Evolutionary conservation across 352 stramenopile species (phyloP).

Genomic region (Globisporangium takayamanum): DNA sequence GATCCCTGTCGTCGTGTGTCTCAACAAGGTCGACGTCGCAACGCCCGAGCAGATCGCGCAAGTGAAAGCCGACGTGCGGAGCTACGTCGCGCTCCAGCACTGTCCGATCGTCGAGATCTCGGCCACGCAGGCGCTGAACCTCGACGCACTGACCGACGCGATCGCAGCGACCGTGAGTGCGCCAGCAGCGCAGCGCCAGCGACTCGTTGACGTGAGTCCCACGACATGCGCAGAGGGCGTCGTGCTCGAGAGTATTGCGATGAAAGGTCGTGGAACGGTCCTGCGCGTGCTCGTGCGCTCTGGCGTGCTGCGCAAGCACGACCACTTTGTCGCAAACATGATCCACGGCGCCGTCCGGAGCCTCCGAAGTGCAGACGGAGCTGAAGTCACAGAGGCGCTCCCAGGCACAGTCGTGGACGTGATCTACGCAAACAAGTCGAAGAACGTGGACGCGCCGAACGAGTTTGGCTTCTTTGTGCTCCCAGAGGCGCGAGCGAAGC

Average conservation of each 20-base stretch:
- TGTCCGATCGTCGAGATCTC: conserved; percentile 75
- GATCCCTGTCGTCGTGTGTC: conserved; percentile 69
- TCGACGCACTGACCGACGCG: conserved; percentile 41
- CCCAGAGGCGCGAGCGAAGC: conserved; percentile 46
- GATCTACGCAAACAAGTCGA: conserved; percentile 75
- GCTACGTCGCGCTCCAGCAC: conserved; percentile 77
- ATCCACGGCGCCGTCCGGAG: conserved; percentile 73
- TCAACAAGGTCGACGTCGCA: conserved; percentile 87
- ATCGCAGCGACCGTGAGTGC: conserved; percentile 33
- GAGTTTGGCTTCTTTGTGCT: conserved; percentile 78
- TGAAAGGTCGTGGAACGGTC: conserved; percentile 60
- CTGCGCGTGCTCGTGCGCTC: conserved; percentile 70
- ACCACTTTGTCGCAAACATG: conserved; percentile 84
- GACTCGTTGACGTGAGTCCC: conserved; percentile 31
- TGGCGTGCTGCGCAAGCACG: conserved; percentile 47
- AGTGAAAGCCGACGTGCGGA: conserved; percentile 51
- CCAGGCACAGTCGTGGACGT: conserved; percentile 77
- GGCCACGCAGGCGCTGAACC: conserved; percentile 46
- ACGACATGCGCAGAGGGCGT: conserved; percentile 44
- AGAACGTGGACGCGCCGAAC: conserved; percentile 77
- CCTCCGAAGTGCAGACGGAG: conserved; percentile 48
- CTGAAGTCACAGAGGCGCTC: conserved; percentile 39
- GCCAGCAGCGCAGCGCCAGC: conserved; percentile 22
- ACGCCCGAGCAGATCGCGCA: conserved; percentile 28
- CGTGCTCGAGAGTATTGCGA: conserved; percentile 66